phyloP scores from a whole-genome alignment of 495 filamentous ascomycete species.

The Haplographium delicatum region DNA sequence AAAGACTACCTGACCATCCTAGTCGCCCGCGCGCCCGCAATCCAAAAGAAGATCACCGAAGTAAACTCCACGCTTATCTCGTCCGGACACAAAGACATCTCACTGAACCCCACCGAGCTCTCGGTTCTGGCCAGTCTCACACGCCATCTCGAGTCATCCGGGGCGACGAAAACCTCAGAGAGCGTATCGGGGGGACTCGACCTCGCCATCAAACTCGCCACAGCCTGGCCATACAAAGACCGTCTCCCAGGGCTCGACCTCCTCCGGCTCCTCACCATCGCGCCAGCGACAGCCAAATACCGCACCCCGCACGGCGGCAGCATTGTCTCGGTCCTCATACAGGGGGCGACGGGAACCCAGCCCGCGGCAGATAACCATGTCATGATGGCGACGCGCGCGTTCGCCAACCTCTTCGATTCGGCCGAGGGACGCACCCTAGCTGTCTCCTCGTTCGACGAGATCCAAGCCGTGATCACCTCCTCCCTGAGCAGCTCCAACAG shows the following conservation, averaged over 20 bases:
- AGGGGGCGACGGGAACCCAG: slow-evolving; percentile 36
- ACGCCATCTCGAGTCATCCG: slow-evolving; percentile 49
- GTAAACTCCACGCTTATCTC: slow-evolving; percentile 62
- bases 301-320: slow-evolving; percentile 37
- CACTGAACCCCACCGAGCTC: slow-evolving; percentile 67
- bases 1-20: slow-evolving; percentile 73
- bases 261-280: slow-evolving; percentile 69
- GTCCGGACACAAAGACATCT: slow-evolving; percentile 64
- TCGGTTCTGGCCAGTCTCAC: slow-evolving; percentile 49
- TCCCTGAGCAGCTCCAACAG: slow-evolving; percentile 41
- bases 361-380: slow-evolving; percentile 60
- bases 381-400: slow-evolving; percentile 77
- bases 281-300: slow-evolving; percentile 54
- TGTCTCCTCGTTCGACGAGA: slow-evolving; percentile 51
- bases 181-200: slow-evolving; percentile 39
- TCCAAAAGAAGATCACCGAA: slow-evolving; percentile 68
- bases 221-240: slow-evolving; percentile 69
- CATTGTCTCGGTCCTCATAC: slow-evolving; percentile 55
- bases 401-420: slow-evolving; percentile 85
- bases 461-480: slow-evolving; percentile 45
- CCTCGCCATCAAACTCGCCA: slow-evolving; percentile 60
- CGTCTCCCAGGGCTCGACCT: slow-evolving; percentile 83
- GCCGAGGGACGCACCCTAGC: slow-evolving; percentile 61
- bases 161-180: slow-evolving; percentile 28
- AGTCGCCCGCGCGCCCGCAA: slow-evolving; percentile 40